Base-by-base conservation (phyloP, 2,329 filamentous ascomycete genomes). In the Diaporthe humulicola region DNA sequence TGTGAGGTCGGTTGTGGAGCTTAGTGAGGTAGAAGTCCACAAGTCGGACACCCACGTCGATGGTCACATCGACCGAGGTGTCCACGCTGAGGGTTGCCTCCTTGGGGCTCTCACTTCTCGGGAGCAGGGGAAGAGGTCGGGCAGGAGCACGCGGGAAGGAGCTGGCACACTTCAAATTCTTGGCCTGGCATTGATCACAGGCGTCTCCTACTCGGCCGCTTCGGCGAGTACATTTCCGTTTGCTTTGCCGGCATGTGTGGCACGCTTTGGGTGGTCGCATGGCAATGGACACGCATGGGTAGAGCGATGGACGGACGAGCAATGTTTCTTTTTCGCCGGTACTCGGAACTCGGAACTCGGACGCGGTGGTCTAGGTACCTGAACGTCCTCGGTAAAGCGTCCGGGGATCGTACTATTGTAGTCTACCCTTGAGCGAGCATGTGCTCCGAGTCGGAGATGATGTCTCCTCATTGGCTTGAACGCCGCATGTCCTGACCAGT, bases 221-320 rank as follows among this genome's bases (percentile, higher is more conserved):
- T 14, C 25, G 60, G 7, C 60, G 40, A 45, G 38, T 64, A 45
- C 60, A 64, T n/a, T 64, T 64, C 40, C 60, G 60, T n/a, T 64
- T 64, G 15, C 60, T 64, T 48, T 48, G 15, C 40, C 60, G 60
- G 28, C 60, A 64, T 15, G 40, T 12, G 2, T 45, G 14, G 40
- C 60, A 64, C 8, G 60, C 60, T 33, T 48, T 64, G 1, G 60
- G 40, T 2, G 40, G 60, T 64, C 60, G 60, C 60, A 64, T 64
- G 17, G 17, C 33, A 64, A 19, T 30, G 40, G 60, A 30, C 14
- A 38, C n/a, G 14, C 36, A 42, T 48, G 22, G 38, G 9, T 33
- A 33, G 4, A 45, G 40, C 7, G 5, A 17, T 3, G 10, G 19
- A n/a, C 10, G 10, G 19, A n/a, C 10, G 40, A 28, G 33, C 22